phyloP scores from a whole-genome alignment of 352 stramenopile species.

The Phytophthora pluvialis region DNA sequence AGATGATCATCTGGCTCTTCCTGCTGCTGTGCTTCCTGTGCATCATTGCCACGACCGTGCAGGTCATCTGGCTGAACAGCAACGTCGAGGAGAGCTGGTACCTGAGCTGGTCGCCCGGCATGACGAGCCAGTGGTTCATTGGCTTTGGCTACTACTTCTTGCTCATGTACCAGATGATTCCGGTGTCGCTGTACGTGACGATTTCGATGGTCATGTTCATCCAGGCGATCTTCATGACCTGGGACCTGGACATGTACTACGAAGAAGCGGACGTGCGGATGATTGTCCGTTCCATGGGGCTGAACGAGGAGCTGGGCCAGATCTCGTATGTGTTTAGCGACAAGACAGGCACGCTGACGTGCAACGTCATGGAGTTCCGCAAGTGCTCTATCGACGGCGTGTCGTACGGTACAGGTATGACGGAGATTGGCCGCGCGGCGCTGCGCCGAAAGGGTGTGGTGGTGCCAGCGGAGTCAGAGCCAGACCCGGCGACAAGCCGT shows the following conservation, averaged over 20 bases:
- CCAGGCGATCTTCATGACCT: slow-evolving; percentile 94
- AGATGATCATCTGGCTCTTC: slow-evolving; percentile 83
- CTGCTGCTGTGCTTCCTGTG: slow-evolving; percentile 69
- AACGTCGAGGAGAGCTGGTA: slow-evolving; percentile 62
- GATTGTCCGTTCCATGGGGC: slow-evolving; percentile 80
- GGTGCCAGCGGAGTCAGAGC: slow-evolving; percentile 50
- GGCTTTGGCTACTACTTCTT: slow-evolving; percentile 94
- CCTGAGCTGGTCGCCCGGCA: slow-evolving; percentile 50
- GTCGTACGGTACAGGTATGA: slow-evolving; percentile 91
- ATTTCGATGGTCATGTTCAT: slow-evolving; percentile 96
- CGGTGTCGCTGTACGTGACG: slow-evolving; percentile 97
- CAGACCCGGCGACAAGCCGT: slow-evolving; percentile 20
- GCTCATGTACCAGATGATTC: slow-evolving; percentile 97
- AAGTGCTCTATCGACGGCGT: slow-evolving; percentile 94
- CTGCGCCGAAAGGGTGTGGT: slow-evolving; percentile 67
- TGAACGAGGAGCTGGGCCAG: slow-evolving; percentile 93
- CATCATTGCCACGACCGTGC: slow-evolving; percentile 54
- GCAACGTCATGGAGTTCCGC: slow-evolving; percentile 96
- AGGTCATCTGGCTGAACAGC: slow-evolving; percentile 66
- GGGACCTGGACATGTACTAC: slow-evolving; percentile 93
- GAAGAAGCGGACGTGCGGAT: slow-evolving; percentile 89
- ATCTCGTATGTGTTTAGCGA: slow-evolving; percentile 94
- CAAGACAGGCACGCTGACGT: slow-evolving; percentile 95
- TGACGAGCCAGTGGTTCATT: slow-evolving; percentile 73
- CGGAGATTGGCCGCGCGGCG: slow-evolving; percentile 78